phyloP scores from a whole-genome alignment of 2,329 filamentous ascomycete species.

The Chaetomiaceae sp. region DNA sequence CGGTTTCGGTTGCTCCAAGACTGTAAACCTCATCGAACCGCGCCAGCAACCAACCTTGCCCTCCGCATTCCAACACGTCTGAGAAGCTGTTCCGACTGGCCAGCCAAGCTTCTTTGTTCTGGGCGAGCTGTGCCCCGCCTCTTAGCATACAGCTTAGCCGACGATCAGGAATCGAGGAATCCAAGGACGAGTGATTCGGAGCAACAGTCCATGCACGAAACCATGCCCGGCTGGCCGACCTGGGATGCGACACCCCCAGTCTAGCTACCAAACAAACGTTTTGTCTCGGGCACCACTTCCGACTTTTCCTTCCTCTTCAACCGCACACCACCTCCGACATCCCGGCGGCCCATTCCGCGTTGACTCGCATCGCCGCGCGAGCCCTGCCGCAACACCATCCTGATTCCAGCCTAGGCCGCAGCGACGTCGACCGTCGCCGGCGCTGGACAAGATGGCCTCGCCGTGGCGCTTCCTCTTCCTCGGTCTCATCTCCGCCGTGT shows the following conservation, averaged over 20 bases:
- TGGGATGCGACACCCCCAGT: slow-evolving; percentile 28
- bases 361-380: slow-evolving; percentile 12
- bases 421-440: slow-evolving; percentile 37
- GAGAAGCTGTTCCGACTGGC: not conserved
- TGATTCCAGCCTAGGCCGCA: slow-evolving; percentile 24
- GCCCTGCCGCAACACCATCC: slow-evolving; percentile 1
- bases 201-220: slow-evolving; percentile 16
- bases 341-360: slow-evolving; percentile 13
- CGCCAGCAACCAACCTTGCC: not conserved
- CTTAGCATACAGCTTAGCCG: slow-evolving; percentile 27
- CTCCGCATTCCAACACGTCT: not conserved
- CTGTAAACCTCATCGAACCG: not conserved
- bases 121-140: slow-evolving; percentile 6
- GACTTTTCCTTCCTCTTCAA: not conserved
- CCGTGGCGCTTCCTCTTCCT: slow-evolving; percentile 31
- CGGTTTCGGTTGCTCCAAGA: not conserved
- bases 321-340: not conserved
- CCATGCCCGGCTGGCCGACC: slow-evolving; percentile 26
- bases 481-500: slow-evolving; percentile 31
- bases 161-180: slow-evolving; percentile 30
- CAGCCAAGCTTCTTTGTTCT: slow-evolving; percentile 3
- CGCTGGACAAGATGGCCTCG: slow-evolving; percentile 32
- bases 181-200: slow-evolving; percentile 20
- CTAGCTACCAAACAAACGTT: slow-evolving; percentile 21
- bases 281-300: slow-evolving; percentile 19